Base-by-base conservation (phyloP, 2,329 filamentous ascomycete species). In the Cadophora gregata region DNA sequence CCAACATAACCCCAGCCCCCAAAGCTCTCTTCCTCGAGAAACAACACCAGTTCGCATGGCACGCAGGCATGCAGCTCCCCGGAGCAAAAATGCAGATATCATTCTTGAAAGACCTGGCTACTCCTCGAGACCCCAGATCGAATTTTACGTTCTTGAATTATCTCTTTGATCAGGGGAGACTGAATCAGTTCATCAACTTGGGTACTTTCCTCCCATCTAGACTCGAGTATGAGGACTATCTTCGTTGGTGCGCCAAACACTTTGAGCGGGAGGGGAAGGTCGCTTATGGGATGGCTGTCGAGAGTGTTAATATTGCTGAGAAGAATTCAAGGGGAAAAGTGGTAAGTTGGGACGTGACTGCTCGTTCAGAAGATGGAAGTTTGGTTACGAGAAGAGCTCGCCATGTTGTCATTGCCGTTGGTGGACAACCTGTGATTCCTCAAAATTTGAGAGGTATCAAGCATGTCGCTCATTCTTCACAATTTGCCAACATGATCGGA, bases 81-180 rank as follows among this genome's bases (percentile, higher is more conserved):
- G 94, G 93, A 4, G 92, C 94, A 62, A 93, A 91, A 81, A 98
- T 98, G 95, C 95, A 98, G 78, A 98, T 98, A 73, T 96, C 93
- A 12, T 98, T 97, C 82, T 86, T 98, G 81, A 98, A 98, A 81
- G 95, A 98, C 77, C 87, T 98, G 78, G 95, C 95, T 4, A 96
- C 93, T 3, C 84, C 97, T 72, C 86, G 95, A 66, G 89, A 98
- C 77, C 95, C 95, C 8, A 88, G 91, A 70, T 97, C 92, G 71
- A 86, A 93, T 75, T 98, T 98, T 79, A 98, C 95, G 16, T 98
- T 97, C 80, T 83, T 97, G 76, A 97, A 97, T 80, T 98, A 98
- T 78, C 86, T 98, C 12, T 91, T 96, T 81, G 81, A 86, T 73
- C 90, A 96, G 73, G 85, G 85, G 64, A 86, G 95, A n/a, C 84